Conservation (phyloP, 257 asterid genomes). For the Fraxinus pennsylvanica region DNA sequence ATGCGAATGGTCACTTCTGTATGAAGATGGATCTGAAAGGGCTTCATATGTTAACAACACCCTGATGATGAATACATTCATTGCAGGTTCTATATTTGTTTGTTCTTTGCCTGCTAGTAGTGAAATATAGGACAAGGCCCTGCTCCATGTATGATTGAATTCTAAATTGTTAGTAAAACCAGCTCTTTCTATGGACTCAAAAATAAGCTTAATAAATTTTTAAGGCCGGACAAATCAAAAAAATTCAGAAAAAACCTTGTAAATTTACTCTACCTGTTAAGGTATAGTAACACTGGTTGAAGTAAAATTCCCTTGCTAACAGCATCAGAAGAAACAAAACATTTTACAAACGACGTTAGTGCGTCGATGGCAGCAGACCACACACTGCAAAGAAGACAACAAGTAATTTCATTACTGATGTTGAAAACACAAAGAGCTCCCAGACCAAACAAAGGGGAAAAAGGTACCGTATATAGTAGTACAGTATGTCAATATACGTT, state of each 20-base stretch:
- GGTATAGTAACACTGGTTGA: constrained; percentile 90
- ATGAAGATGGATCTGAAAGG: constrained; percentile 79
- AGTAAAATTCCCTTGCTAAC: constrained; percentile 71
- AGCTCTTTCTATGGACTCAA: constrained; percentile 20
- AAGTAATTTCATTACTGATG: constrained; percentile 24
- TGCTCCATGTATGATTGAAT: constrained; percentile 37
- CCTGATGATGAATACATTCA: constrained; percentile 64
- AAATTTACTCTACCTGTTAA: constrained; percentile 58
- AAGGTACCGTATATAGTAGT: background rate
- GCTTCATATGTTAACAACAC: constrained; percentile 80
- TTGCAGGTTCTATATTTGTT: constrained; percentile 54
- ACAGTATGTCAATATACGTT: constrained; percentile 11
- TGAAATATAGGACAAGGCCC: constrained; percentile 78
- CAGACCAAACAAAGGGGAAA: constrained; percentile 7
- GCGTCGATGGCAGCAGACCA: constrained; percentile 97
- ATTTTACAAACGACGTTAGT: constrained; percentile 71
- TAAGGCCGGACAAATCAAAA: constrained; percentile 14
- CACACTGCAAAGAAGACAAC: constrained; percentile 56
- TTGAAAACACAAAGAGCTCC: constrained; percentile 2
- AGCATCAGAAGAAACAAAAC: constrained; percentile 76
- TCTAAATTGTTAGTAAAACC: constrained; percentile 29
- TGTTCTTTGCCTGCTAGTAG: constrained; percentile 69
- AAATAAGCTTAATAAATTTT: constrained; percentile 14
- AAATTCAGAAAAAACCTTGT: constrained; percentile 10
- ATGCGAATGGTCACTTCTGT: constrained; percentile 77